A percentile compares a stretch with the other conserved stretches of the same genome.
Evolutionary conservation across 140 eudicot species (phyloP).

Genomic region (Cichorium intybus): DNA sequence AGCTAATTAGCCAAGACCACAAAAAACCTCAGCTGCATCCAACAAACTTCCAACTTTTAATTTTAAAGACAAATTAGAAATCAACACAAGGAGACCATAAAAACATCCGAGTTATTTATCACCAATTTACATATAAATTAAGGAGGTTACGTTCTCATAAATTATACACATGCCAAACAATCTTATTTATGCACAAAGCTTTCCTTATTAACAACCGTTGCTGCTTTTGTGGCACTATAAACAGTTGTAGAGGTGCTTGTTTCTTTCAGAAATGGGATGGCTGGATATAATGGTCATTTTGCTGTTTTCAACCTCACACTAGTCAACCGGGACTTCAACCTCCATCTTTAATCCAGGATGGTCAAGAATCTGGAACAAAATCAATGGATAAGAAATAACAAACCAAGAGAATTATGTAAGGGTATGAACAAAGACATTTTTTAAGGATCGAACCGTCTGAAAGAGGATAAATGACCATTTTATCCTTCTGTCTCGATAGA

Average conservation of each 20-base stretch:
- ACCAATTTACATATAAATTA: conserved; percentile 21
- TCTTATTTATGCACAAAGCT: conserved; percentile 24
- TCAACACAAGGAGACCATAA: conserved; percentile 2
- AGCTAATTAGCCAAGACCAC: too few species aligned
- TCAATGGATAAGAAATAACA: background rate
- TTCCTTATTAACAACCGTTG: conserved; percentile 17
- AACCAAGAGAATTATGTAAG: background rate
- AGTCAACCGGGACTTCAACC: conserved; percentile 80
- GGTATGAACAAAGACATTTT: too few species aligned
- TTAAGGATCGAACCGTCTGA: too few species aligned
- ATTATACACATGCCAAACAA: conserved; percentile 20
- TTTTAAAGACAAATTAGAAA: background rate
- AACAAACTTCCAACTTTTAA: background rate
- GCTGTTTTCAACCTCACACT: conserved; percentile 13
- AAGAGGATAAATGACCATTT: background rate
- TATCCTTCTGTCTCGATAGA: background rate
- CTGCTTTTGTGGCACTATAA: conserved; percentile 6
- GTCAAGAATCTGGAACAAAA: conserved; percentile 53
- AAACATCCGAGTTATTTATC: conserved; percentile 8
- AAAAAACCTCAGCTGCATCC: too few species aligned
- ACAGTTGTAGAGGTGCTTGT: conserved; percentile 8
- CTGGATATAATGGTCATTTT: conserved; percentile 11
- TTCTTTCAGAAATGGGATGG: conserved; percentile 12
- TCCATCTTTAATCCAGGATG: conserved; percentile 68
- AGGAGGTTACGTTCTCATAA: conserved; percentile 7